Conservation (phyloP, 495 filamentous ascomycete species). For the Podospora pseudocomata region DNA sequence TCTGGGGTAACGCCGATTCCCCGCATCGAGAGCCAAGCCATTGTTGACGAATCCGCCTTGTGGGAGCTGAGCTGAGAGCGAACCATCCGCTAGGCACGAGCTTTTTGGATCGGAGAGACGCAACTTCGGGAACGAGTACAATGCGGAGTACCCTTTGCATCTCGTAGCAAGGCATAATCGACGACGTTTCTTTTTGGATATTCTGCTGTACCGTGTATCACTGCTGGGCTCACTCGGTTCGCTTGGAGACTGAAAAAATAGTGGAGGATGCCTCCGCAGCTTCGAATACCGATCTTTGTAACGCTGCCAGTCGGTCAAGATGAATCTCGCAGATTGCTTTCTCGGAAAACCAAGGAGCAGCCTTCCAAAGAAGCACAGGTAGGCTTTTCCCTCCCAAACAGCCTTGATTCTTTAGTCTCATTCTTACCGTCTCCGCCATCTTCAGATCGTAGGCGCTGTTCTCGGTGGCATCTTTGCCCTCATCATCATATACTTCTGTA, state of each 20-base stretch:
- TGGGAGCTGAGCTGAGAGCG: not conserved
- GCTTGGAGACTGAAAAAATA: not conserved
- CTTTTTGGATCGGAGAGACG: not conserved
- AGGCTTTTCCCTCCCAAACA: not conserved
- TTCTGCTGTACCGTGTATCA: not conserved
- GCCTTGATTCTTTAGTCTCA: not conserved
- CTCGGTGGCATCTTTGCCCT: slow-evolving; percentile 20
- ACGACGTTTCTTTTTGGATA: not conserved
- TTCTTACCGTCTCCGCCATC: not conserved
- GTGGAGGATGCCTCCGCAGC: slow-evolving; percentile 1
- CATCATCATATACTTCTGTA: slow-evolving; percentile 18
- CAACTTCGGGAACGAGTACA: slow-evolving; percentile 9
- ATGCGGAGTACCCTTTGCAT: slow-evolving; percentile 13
- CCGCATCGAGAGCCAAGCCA: not conserved
- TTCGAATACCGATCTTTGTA: slow-evolving; percentile 18
- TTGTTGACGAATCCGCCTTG: not conserved
- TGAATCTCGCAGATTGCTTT: not conserved
- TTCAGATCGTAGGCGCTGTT: slow-evolving; percentile 26
- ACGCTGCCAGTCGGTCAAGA: slow-evolving; percentile 5
- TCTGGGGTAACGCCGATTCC: not conserved
- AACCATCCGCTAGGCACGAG: slow-evolving; percentile 1
- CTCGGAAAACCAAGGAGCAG: not conserved
- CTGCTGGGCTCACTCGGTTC: not conserved
- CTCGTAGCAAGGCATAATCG: slow-evolving; percentile 11
- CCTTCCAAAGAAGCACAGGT: slow-evolving; percentile 11